These are phyloP conservation scores for Termitomyces sp. DNA, from an alignment of 768 basidiomycete genomes.

Conservation along the genomic window DNA sequence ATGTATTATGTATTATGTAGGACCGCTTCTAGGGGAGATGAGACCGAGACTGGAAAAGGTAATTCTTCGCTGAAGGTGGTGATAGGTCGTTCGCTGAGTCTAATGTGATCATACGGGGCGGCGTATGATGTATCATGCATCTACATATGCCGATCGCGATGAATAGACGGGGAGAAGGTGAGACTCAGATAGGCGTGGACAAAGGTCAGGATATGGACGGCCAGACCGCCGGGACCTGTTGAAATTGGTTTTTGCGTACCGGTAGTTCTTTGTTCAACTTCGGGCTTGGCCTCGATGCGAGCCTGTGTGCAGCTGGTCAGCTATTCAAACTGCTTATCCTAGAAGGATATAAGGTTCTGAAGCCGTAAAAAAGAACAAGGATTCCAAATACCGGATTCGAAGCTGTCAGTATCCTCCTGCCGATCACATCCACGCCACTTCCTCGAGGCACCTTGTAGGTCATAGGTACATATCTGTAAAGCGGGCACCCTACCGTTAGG, in stretches of 20 bases:
- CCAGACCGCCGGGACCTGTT: background rate
- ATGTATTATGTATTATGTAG: background rate
- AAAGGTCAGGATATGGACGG: background rate
- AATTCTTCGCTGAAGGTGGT: background rate
- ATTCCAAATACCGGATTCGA: background rate
- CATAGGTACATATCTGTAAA: background rate
- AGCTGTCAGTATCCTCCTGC: background rate
- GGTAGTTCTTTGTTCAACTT: background rate
- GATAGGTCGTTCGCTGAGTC: background rate
- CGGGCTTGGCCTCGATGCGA: background rate
- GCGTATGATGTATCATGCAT: background rate
- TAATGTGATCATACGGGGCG: background rate
- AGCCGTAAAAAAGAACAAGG: background rate
- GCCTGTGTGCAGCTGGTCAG: background rate
- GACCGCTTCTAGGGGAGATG: background rate
- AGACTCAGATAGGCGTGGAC: background rate
- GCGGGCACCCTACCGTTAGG: background rate
- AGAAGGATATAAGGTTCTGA: background rate
- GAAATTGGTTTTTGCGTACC: background rate
- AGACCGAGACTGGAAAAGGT: background rate
- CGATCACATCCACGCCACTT: background rate
- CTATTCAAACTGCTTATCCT: background rate
- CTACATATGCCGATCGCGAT: background rate
- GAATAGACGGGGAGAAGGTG: background rate
- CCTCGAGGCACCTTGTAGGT: background rate